Conservation (phyloP, 2,329 filamentous ascomycete genomes). For the Balansia obtecta region DNA sequence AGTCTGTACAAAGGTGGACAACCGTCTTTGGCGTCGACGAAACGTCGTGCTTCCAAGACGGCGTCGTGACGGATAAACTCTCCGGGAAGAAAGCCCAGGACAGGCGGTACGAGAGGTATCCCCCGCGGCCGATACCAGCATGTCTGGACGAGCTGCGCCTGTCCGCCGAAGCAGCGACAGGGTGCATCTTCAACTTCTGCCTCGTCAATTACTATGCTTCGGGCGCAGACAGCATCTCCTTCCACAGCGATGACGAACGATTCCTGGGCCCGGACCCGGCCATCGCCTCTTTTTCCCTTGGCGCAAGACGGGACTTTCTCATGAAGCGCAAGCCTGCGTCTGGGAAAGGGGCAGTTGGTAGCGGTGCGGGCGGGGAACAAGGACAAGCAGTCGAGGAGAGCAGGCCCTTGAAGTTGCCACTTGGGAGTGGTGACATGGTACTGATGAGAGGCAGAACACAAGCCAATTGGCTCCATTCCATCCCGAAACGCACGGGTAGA, state of each 20-base stretch:
- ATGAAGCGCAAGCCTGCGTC: conserved; percentile 61
- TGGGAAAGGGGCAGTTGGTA: conserved; percentile 16
- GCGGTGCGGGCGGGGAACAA: conserved; percentile 16
- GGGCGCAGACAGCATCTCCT: conserved; percentile 64
- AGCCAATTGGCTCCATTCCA: conserved; percentile 62
- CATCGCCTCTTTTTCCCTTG: conserved; percentile 65
- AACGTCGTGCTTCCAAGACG: conserved; percentile 45
- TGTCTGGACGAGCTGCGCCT: conserved; percentile 53
- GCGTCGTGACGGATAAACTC: conserved; percentile 31
- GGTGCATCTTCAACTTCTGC: conserved; percentile 63
- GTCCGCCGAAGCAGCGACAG: conserved; percentile 52
- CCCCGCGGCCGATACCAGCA: conserved; percentile 56
- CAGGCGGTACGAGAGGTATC: conserved; percentile 40
- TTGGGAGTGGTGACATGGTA: conserved; percentile 65
- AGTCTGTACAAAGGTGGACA: conserved; percentile 26
- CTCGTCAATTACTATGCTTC: conserved; percentile 77
- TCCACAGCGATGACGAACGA: conserved; percentile 68
- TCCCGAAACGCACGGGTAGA: conserved; percentile 60
- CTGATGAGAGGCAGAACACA: conserved; percentile 69
- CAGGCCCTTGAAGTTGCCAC: conserved; percentile 35
- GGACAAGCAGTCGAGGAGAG: conserved; percentile 9
- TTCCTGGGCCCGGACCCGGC: conserved; percentile 59
- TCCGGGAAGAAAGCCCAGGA: conserved; percentile 28
- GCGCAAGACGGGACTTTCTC: conserved; percentile 60
- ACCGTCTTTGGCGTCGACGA: conserved; percentile 48